These are phyloP conservation scores for Trichoderma virens DNA, from an alignment of 495 filamentous ascomycete genomes.

Conservation along the genomic window DNA sequence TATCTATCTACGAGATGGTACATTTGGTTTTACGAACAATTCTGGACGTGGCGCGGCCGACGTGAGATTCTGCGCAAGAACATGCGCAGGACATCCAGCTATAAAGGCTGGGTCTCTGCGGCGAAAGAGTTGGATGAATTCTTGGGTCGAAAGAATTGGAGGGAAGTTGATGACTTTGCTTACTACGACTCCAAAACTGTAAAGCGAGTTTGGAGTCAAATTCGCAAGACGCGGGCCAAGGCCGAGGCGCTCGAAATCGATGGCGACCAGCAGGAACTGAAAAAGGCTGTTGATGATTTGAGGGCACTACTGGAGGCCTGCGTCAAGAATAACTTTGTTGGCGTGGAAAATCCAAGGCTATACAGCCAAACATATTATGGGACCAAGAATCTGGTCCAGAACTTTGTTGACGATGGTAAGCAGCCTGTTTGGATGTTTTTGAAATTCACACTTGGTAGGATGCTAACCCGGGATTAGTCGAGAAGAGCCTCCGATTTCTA, in stretches of 20 bases:
- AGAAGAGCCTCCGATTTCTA: constrained; percentile 57
- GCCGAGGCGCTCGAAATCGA: constrained; percentile 47
- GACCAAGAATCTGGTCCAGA: constrained; percentile 86
- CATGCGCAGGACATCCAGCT: constrained; percentile 61
- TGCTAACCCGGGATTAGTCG: constrained; percentile 32
- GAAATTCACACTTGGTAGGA: constrained; percentile 13
- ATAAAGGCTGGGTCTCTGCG: constrained; percentile 71
- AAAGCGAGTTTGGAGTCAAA: constrained; percentile 62
- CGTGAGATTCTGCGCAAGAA: constrained; percentile 60
- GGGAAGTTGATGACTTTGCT: constrained; percentile 77
- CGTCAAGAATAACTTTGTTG: constrained; percentile 94
- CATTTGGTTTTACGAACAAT: constrained; percentile 80
- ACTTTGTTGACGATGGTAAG: constrained; percentile 74
- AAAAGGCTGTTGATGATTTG: constrained; percentile 61
- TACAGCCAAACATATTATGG: constrained; percentile 97
- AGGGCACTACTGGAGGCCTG: constrained; percentile 73
- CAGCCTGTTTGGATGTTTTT: not conserved
- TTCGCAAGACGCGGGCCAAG: constrained; percentile 50
- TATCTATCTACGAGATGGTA: constrained; percentile 83
- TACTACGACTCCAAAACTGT: constrained; percentile 90
- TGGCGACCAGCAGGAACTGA: constrained; percentile 12
- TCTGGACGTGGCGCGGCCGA: constrained; percentile 63
- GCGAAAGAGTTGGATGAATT: constrained; percentile 74
- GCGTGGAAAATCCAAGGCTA: constrained; percentile 85
- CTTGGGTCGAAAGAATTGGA: constrained; percentile 81